These are phyloP conservation scores for Barnettozyma hawaiiensis DNA, from an alignment of 1,139 yeast genomes.

Conservation along the genomic window DNA sequence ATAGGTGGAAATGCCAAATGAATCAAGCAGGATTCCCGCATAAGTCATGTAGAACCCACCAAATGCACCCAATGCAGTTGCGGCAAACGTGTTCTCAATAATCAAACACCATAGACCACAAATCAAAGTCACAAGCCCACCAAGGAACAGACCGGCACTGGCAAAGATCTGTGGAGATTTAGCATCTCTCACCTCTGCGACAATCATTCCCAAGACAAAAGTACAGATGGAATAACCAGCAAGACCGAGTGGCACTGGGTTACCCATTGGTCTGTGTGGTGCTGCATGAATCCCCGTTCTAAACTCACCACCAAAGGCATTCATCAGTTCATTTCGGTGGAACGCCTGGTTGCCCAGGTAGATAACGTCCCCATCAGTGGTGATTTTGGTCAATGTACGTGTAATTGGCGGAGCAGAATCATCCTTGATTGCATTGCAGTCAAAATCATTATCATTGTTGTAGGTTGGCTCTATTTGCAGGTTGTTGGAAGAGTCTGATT, in stretches of 20 bases:
- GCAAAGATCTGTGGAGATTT: slow-evolving; percentile 42
- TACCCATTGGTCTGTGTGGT: slow-evolving; percentile 34
- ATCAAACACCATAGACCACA: slow-evolving; percentile 65
- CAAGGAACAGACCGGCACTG: slow-evolving; percentile 49
- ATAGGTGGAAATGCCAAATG: slow-evolving; percentile 51
- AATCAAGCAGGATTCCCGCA: slow-evolving; percentile 50
- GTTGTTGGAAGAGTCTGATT: slow-evolving; percentile 5
- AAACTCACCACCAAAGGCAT: slow-evolving; percentile 56
- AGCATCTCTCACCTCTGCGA: slow-evolving; percentile 50
- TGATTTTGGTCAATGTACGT: slow-evolving; percentile 5
- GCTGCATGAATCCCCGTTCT: slow-evolving; percentile 22
- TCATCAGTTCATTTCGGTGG: slow-evolving; percentile 44
- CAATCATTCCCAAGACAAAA: slow-evolving; percentile 38
- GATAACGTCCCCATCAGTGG: slow-evolving; percentile 28
- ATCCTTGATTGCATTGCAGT: background rate
- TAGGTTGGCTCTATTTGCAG: background rate
- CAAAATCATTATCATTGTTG: slow-evolving; percentile 1
- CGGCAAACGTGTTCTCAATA: slow-evolving; percentile 61
- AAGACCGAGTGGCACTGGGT: slow-evolving; percentile 60
- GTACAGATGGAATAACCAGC: slow-evolving; percentile 50
- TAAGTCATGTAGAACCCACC: slow-evolving; percentile 75
- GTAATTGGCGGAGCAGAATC: slow-evolving; percentile 1
- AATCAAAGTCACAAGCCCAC: slow-evolving; percentile 59
- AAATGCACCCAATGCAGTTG: slow-evolving; percentile 59
- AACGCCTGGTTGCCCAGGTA: slow-evolving; percentile 56